These are phyloP conservation scores for Camelina hispida DNA, from an alignment of 345 rosid genomes.

Conservation along the genomic window DNA sequence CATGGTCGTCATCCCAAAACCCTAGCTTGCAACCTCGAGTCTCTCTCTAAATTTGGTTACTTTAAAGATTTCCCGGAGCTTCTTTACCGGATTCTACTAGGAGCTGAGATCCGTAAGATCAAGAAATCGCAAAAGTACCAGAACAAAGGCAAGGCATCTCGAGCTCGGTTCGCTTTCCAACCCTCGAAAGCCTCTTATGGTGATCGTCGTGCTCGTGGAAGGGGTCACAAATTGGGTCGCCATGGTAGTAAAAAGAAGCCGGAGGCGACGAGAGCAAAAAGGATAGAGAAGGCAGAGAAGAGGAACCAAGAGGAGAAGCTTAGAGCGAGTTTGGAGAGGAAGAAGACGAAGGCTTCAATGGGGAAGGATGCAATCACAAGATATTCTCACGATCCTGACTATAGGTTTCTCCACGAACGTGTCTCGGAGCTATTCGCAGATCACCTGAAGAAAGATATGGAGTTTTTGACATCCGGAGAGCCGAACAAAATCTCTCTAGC, in stretches of 20 bases:
- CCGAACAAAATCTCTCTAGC: constrained; percentile 58
- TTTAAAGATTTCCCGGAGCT: constrained; percentile 72
- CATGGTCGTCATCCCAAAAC: constrained; percentile 64
- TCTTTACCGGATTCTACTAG: constrained; percentile 61
- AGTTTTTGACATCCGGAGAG: constrained; percentile 40
- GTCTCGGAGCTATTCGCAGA: constrained; percentile 60
- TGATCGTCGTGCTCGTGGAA: neutral
- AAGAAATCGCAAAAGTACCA: constrained; percentile 51
- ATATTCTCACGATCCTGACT: constrained; percentile 55
- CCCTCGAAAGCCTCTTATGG: neutral
- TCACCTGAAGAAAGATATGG: constrained; percentile 45
- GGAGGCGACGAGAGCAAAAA: constrained; percentile 23
- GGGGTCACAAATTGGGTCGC: neutral
- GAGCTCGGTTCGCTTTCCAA: neutral
- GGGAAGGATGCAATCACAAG: constrained; percentile 49
- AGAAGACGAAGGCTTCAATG: constrained; percentile 47
- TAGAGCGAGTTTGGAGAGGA: constrained; percentile 50
- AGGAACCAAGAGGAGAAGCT: constrained; percentile 45
- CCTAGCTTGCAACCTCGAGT: constrained; percentile 55
- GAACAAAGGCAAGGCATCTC: constrained; percentile 27
- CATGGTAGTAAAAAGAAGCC: constrained; percentile 2
- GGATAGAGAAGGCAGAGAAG: constrained; percentile 33
- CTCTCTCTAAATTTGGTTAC: constrained; percentile 55
- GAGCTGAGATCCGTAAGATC: constrained; percentile 47
- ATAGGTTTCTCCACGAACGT: constrained; percentile 53